A percentile compares a stretch with the other conserved stretches of the same genome.
phyloP scores from a whole-genome alignment of 2,329 filamentous ascomycete genomes.

The Rasamsonia emersonii region DNA sequence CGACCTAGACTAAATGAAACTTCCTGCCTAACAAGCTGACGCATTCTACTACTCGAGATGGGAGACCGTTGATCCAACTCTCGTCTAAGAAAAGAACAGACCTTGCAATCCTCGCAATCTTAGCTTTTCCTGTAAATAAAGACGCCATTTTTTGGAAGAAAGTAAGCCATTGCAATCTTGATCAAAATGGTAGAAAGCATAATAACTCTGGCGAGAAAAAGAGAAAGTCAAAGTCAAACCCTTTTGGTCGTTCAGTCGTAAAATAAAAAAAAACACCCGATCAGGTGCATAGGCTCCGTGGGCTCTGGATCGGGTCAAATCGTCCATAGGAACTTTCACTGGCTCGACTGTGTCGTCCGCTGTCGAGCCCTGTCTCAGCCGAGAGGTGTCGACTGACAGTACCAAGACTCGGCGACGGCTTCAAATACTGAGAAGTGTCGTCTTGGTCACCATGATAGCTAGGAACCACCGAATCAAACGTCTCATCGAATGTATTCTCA shows the following conservation, averaged over 20 bases:
- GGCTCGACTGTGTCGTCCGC: conserved; percentile 19
- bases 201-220: no score
- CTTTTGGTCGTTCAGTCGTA: not conserved
- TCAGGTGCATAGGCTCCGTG: conserved; percentile 28
- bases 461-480: conserved; percentile 23
- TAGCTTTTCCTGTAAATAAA: no score
- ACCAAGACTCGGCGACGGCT: conserved; percentile 15
- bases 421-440: conserved; percentile 18
- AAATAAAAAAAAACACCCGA: not conserved
- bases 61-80: no score
- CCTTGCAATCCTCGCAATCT: no score
- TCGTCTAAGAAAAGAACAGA: no score
- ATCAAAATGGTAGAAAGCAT: not conserved
- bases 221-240: not conserved
- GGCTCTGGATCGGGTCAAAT: conserved; percentile 24
- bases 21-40: no score
- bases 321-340: conserved; percentile 21
- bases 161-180: not conserved
- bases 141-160: no score
- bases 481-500: conserved; percentile 17
- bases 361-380: conserved; percentile 21
- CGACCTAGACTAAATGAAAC: no score
- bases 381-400: conserved; percentile 17
- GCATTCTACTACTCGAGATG: no score
- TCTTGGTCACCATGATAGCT: conserved; percentile 20